Evolutionary conservation across 208 protist species (phyloP).

Genomic region (Crithidia brevicula): DNA sequence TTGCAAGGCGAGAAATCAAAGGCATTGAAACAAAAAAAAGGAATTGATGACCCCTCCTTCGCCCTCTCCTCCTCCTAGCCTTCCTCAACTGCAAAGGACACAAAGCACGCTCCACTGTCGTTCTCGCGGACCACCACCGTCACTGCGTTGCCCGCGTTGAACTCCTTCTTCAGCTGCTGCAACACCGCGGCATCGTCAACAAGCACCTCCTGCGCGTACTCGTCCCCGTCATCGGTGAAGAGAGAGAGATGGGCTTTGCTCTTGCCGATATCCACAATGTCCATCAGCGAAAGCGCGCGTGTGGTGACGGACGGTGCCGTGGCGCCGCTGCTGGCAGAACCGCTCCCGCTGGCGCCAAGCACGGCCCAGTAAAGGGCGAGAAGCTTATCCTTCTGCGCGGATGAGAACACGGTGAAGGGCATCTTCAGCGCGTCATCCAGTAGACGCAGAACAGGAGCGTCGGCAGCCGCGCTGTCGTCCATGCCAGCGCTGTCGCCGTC

Average conservation of each 20-base stretch:
- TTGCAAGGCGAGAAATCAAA: too few relatives aligned
- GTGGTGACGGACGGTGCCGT: background rate
- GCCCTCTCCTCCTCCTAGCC: too few relatives aligned
- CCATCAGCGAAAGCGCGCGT: conserved; percentile 29
- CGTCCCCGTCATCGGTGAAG: conserved; percentile 29
- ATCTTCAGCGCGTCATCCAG: conserved; percentile 64
- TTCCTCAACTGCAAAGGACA: conserved; percentile 24
- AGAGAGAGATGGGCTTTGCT: conserved; percentile 24
- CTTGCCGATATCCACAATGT: conserved; percentile 23
- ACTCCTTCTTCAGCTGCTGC: conserved; percentile 9
- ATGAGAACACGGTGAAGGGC: conserved; percentile 60
- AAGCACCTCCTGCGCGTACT: conserved; percentile 32
- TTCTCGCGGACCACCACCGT: conserved; percentile 30
- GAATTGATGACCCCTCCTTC: too few relatives aligned
- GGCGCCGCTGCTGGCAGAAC: background rate
- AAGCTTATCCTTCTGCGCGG: conserved; percentile 50
- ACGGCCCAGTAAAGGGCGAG: conserved; percentile 44
- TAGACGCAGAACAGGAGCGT: conserved; percentile 37
- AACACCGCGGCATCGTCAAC: conserved; percentile 20
- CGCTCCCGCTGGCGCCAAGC: conserved; percentile 28
- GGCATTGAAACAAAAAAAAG: background rate
- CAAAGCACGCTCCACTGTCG: conserved; percentile 14
- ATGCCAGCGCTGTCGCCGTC: conserved; percentile 6
- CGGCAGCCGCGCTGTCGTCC: conserved; percentile 9
- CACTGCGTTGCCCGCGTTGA: conserved; percentile 21